Conservation (phyloP, 441 rosid genomes). For the Pelargonium cotyledonis region DNA sequence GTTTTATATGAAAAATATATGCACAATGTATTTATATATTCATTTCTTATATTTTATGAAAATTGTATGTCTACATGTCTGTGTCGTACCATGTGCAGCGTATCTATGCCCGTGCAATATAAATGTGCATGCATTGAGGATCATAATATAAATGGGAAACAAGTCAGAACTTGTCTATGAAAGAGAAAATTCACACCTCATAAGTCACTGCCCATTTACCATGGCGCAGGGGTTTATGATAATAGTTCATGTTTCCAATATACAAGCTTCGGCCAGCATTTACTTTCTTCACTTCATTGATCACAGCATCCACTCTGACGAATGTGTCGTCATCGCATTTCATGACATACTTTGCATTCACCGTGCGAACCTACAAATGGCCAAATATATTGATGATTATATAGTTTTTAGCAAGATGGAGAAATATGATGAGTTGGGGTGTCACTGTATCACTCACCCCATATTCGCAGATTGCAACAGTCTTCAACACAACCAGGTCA, state of each 20-base stretch:
- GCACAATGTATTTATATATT: too few relatives aligned
- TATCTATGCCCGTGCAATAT: too few relatives aligned
- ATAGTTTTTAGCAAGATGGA: background rate
- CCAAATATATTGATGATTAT: background rate
- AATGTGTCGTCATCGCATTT: constrained; percentile 26
- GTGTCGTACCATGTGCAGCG: too few relatives aligned
- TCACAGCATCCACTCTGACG: constrained; percentile 24
- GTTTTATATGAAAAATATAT: too few relatives aligned
- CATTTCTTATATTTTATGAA: too few relatives aligned
- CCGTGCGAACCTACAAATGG: constrained; percentile 36
- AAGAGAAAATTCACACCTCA: constrained; percentile 32
- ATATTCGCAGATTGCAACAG: constrained; percentile 68
- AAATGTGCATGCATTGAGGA: too few relatives aligned
- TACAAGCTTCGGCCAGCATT: constrained; percentile 40
- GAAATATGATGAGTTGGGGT: background rate
- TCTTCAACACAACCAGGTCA: constrained; percentile 66
- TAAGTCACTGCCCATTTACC: constrained; percentile 69
- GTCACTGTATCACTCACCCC: constrained; percentile 46
- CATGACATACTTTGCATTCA: constrained; percentile 28
- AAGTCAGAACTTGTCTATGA: background rate
- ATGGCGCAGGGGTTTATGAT: constrained; percentile 50
- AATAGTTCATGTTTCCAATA: constrained; percentile 52
- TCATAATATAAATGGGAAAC: background rate
- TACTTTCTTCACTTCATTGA: constrained; percentile 39
- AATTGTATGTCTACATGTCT: too few relatives aligned